phyloP scores from a whole-genome alignment of 1,284 basidiomycete genomes.

The Tylopilus orsonianus region DNA sequence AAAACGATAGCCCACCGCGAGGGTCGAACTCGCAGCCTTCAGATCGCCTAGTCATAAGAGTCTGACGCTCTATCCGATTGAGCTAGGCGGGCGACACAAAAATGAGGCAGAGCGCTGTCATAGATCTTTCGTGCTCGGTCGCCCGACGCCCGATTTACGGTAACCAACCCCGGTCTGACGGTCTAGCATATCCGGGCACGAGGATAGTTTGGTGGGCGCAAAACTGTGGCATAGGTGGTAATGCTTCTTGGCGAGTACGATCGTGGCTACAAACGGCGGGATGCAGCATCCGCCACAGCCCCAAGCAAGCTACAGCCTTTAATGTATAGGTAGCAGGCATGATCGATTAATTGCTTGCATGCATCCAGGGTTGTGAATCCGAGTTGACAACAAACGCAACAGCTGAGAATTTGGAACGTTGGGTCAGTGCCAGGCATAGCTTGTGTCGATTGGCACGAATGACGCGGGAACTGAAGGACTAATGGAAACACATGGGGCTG shows the following conservation, averaged over 20 bases:
- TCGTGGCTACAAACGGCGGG: conserved; percentile 16
- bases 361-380: conserved; percentile 23
- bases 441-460: conserved; percentile 4
- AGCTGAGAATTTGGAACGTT: neutral
- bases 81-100: conserved; percentile 65
- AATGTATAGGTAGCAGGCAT: neutral
- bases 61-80: conserved; percentile 88
- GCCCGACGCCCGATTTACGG: conserved; percentile 23
- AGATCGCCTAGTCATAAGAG: conserved; percentile 56
- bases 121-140: no score
- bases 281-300: conserved; percentile 21
- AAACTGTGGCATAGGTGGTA: conserved; percentile 25
- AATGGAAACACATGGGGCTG: no score
- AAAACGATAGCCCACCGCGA: conserved; percentile 74
- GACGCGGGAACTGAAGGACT: neutral
- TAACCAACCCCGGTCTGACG: neutral
- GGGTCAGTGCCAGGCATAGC: conserved; percentile 1
- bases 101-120: no score
- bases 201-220: conserved; percentile 22
- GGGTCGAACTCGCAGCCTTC: conserved; percentile 92
- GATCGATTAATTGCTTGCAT: conserved; percentile 25
- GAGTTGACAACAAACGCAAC: conserved; percentile 8
- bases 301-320: conserved; percentile 17
- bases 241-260: conserved; percentile 12
- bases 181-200: conserved; percentile 1